Evolutionary conservation across 805 yeast genomes (phyloP).

Genomic region (Candida coquimbonensis): DNA sequence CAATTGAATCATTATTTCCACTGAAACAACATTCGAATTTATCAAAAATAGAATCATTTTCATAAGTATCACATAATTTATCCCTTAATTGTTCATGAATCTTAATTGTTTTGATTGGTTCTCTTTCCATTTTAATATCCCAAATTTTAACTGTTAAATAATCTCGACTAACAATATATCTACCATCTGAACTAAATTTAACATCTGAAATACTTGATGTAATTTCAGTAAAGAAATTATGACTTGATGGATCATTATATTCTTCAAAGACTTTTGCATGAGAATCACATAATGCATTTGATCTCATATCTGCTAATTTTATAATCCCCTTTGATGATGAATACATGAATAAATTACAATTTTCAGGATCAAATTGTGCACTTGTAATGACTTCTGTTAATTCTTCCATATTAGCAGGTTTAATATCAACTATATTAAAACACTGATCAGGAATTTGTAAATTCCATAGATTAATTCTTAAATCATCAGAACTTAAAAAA

Average conservation of each 20-base stretch:
- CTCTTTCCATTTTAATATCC: constrained; percentile 96
- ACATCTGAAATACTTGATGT: constrained; percentile 92
- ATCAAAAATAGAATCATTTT: constrained; percentile 96
- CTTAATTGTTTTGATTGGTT: constrained; percentile 89
- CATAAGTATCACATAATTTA: constrained; percentile 93
- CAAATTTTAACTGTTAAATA: constrained; percentile 96
- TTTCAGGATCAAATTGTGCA: constrained; percentile 91
- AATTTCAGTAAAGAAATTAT: constrained; percentile 95
- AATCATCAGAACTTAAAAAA: constrained; percentile 85
- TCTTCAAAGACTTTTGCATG: constrained; percentile 89
- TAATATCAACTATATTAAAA: constrained; percentile 94
- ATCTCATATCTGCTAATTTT: constrained; percentile 93
- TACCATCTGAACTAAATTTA: constrained; percentile 84
- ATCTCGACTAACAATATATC: constrained; percentile 94
- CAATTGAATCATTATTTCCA: constrained; percentile 85
- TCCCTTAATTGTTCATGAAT: constrained; percentile 94
- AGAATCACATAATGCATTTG: constrained; percentile 86
- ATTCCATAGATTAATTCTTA: constrained; percentile 94
- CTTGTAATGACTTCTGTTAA: constrained; percentile 95
- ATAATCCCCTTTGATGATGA: constrained; percentile 93
- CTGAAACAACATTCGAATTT: constrained; percentile 94
- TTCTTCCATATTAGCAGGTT: constrained; percentile 98
- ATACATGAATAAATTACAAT: constrained; percentile 92
- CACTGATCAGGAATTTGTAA: constrained; percentile 89
- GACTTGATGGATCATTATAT: constrained; percentile 84